A percentile compares a stretch with the other conserved stretches of the same genome.
phyloP scores from a whole-genome alignment of 1,284 basidiomycete genomes.

The Naganishia sp. region DNA sequence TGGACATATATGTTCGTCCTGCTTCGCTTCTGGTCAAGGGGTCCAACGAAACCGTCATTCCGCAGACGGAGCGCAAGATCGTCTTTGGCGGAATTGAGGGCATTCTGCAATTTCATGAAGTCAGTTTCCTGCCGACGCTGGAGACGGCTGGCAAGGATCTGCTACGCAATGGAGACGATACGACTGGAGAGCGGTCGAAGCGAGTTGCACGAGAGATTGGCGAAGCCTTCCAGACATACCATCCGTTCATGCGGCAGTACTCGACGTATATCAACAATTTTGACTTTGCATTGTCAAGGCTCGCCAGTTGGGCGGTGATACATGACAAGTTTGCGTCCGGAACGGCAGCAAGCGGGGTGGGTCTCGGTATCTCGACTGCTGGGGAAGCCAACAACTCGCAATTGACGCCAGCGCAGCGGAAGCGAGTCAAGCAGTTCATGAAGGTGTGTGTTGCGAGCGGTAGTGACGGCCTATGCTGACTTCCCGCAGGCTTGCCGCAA shows the following conservation, averaged over 20 bases:
- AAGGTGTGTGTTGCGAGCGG: constrained; percentile 55
- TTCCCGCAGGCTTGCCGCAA: constrained; percentile 64
- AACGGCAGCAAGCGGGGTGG: constrained; percentile 18
- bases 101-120: constrained; percentile 85
- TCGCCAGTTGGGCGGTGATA: constrained; percentile 74
- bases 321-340: constrained; percentile 13
- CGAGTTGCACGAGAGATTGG: constrained; percentile 79
- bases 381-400: constrained; percentile 34
- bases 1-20: constrained; percentile 92
- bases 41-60: constrained; percentile 72
- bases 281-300: constrained; percentile 81
- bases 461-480: constrained; percentile 12
- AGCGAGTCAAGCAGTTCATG: constrained; percentile 79
- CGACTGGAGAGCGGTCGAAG: constrained; percentile 71
- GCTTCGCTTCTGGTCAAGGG: constrained; percentile 70
- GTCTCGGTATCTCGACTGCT: constrained; percentile 35
- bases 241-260: constrained; percentile 96
- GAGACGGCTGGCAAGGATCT: constrained; percentile 72
- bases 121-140: constrained; percentile 86
- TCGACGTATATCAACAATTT: constrained; percentile 96
- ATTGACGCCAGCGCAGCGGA: constrained; percentile 72
- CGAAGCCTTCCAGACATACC: constrained; percentile 85
- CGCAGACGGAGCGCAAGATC: constrained; percentile 80
- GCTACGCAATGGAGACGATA: constrained; percentile 64
- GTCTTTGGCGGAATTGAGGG: constrained; percentile 92